A percentile compares a stretch with the other conserved stretches of the same genome.
Conservation (phyloP, 257 asterid genomes). For the Scutellaria barbata region DNA sequence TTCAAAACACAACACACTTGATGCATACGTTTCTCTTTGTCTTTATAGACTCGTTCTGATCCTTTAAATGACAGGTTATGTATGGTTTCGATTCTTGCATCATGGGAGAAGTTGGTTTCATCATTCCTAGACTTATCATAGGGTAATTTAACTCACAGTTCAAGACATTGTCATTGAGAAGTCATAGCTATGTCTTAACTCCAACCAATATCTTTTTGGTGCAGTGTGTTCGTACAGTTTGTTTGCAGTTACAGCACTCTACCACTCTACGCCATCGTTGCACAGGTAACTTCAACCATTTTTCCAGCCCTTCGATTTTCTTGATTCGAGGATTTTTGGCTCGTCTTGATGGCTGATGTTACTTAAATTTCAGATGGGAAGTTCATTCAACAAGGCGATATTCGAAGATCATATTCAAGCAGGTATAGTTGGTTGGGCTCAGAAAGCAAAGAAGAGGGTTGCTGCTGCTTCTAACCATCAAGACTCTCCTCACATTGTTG, state of each 20-base stretch:
- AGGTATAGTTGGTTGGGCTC: conserved; percentile 62
- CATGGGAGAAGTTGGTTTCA: conserved; percentile 58
- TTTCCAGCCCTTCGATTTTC: neutral
- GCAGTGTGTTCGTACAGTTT: conserved; percentile 69
- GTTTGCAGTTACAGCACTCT: conserved; percentile 85
- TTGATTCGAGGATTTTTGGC: neutral
- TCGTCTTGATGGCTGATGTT: neutral
- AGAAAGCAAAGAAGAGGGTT: conserved; percentile 53
- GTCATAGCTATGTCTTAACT: neutral
- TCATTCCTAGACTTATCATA: conserved; percentile 65
- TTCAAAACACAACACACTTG: neutral
- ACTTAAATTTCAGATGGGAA: conserved; percentile 61
- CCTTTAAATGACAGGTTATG: conserved; percentile 44
- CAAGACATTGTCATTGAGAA: neutral
- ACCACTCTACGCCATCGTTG: conserved; percentile 76
- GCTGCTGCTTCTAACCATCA: conserved; percentile 37
- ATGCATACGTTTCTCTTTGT: no score
- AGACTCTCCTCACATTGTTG: conserved; percentile 35
- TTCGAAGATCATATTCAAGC: conserved; percentile 65
- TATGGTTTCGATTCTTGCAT: conserved; percentile 73
- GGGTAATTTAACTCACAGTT: conserved; percentile 62
- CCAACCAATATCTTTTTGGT: neutral
- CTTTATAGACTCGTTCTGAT: conserved; percentile 45
- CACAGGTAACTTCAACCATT: conserved; percentile 50
- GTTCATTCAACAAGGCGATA: conserved; percentile 64